Evolutionary conservation across 2,329 filamentous ascomycete genomes (phyloP).

Genomic region (Claviceps citrina): DNA sequence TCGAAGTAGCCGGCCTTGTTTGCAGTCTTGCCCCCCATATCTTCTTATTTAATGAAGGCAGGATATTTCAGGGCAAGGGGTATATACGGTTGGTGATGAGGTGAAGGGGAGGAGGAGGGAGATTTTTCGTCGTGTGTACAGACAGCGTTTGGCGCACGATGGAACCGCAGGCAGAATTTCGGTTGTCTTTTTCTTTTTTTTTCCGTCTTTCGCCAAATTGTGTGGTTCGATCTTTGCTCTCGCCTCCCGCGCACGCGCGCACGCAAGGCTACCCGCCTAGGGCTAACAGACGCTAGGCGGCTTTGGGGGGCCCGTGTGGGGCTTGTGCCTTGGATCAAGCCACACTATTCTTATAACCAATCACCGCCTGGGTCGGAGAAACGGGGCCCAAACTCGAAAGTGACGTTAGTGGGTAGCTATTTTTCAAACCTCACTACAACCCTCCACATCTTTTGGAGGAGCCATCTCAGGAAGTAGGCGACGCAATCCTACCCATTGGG

Average conservation of each 20-base stretch:
- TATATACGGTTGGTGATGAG: slow-evolving; percentile 11
- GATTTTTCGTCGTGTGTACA: background rate
- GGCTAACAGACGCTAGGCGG: slow-evolving; percentile 17
- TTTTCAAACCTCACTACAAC: too few species aligned
- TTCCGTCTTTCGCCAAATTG: slow-evolving; percentile 12
- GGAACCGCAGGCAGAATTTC: slow-evolving; percentile 10
- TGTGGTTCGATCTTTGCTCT: slow-evolving; percentile 13
- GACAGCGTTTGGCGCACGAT: background rate
- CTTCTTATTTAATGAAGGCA: slow-evolving; percentile 86
- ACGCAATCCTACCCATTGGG: too few species aligned
- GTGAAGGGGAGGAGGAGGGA: too few species aligned
- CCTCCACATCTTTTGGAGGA: too few species aligned
- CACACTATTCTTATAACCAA: background rate
- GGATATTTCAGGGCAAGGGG: slow-evolving; percentile 86
- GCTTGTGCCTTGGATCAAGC: background rate
- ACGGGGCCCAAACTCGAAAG: background rate
- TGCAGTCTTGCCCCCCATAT: slow-evolving; percentile 93
- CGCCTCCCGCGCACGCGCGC: too few species aligned
- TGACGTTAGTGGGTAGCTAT: background rate
- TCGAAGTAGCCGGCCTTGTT: slow-evolving; percentile 98
- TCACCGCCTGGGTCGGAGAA: background rate
- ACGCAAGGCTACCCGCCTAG: too few species aligned
- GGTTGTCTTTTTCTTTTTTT: slow-evolving; percentile 8
- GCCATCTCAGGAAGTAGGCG: too few species aligned
- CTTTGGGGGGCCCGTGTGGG: slow-evolving; percentile 3